These are phyloP conservation scores for Magnusiomyces fungicola DNA, from an alignment of 1,139 yeast genomes.

Conservation along the genomic window DNA sequence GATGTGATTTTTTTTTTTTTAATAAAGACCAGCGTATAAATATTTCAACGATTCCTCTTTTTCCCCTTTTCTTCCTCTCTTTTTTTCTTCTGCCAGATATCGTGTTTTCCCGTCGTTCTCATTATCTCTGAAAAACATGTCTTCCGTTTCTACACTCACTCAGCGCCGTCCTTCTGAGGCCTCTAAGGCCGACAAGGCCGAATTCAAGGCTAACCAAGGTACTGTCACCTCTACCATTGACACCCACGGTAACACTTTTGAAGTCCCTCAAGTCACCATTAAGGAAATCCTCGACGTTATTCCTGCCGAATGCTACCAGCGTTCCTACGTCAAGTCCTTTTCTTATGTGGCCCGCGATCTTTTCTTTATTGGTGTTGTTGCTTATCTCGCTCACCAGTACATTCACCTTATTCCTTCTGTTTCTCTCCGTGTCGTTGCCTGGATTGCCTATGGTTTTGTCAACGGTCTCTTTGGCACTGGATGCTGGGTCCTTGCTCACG, in stretches of 20 bases:
- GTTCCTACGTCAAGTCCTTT: slow-evolving; percentile 50
- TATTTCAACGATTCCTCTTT: not conserved
- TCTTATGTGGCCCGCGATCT: slow-evolving; percentile 63
- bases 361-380: slow-evolving; percentile 42
- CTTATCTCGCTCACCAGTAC: slow-evolving; percentile 46
- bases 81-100: not conserved
- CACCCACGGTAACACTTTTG: slow-evolving; percentile 57
- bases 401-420: slow-evolving; percentile 46
- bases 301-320: slow-evolving; percentile 69
- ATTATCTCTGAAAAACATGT: slow-evolving; percentile 8
- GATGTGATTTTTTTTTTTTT: not conserved
- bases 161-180: slow-evolving; percentile 23
- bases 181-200: slow-evolving; percentile 12
- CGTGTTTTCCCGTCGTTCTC: not conserved
- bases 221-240: slow-evolving; percentile 34
- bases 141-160: slow-evolving; percentile 25
- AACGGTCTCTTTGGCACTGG: slow-evolving; percentile 73
- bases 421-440: slow-evolving; percentile 44
- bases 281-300: slow-evolving; percentile 66
- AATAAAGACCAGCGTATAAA: not conserved
- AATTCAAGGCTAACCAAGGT: slow-evolving; percentile 10
- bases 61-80: slow-evolving; percentile 4
- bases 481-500: slow-evolving; percentile 82
- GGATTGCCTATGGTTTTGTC: slow-evolving; percentile 49
- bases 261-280: slow-evolving; percentile 67